These are phyloP conservation scores for Olyra latifolia DNA, from an alignment of 176 grass and related monocot genomes.

Conservation along the genomic window DNA sequence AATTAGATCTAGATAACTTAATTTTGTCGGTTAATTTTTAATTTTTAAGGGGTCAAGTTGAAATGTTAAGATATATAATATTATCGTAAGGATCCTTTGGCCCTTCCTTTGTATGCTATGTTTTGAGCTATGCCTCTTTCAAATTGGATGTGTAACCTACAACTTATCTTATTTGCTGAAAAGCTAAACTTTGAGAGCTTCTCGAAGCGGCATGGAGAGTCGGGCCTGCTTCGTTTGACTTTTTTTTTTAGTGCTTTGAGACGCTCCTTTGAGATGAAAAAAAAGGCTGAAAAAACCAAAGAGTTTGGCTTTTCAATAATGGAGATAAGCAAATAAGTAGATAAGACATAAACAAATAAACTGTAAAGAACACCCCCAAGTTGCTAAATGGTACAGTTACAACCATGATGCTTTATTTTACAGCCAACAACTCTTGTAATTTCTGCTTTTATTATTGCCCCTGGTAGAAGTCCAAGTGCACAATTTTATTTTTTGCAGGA, in stretches of 20 bases:
- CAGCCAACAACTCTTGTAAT: not conserved
- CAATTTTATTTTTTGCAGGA: slow-evolving; percentile 8
- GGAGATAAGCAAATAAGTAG: no score
- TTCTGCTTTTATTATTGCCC: slow-evolving; percentile 18
- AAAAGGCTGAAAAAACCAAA: no score
- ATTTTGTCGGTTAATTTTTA: not conserved
- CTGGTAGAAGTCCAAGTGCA: slow-evolving; percentile 12
- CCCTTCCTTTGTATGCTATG: slow-evolving; percentile 3
- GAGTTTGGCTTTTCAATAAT: no score
- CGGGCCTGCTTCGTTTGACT: no score
- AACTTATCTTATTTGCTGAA: no score
- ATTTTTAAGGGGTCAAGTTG: not conserved
- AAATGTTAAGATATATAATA: slow-evolving; percentile 6
- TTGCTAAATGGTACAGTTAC: not conserved
- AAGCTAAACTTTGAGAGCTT: no score
- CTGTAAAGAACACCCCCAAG: not conserved
- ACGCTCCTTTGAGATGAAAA: no score
- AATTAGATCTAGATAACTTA: not conserved
- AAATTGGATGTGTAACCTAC: not conserved
- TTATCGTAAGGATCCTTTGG: not conserved
- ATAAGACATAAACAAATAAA: no score
- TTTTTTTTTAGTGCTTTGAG: no score
- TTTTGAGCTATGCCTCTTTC: slow-evolving; percentile 26
- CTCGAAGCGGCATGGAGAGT: no score
- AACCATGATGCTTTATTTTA: not conserved